phyloP scores from a whole-genome alignment of 2,329 filamentous ascomycete genomes.

The Monilinia vaccinii-corymbosi region DNA sequence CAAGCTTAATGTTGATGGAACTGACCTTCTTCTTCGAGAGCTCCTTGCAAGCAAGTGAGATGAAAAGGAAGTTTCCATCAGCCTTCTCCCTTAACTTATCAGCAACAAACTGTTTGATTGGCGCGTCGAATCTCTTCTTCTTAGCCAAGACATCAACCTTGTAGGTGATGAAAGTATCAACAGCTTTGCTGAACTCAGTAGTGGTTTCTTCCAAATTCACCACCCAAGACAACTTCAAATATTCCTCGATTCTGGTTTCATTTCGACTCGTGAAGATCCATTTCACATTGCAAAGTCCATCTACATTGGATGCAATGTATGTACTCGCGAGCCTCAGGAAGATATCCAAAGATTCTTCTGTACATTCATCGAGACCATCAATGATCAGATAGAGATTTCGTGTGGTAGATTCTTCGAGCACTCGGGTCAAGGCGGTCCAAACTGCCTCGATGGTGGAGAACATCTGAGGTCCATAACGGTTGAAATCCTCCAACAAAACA shows the following conservation, averaged over 20 bases:
- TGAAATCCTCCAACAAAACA: constrained; percentile 7
- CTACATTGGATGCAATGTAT: constrained; percentile 1
- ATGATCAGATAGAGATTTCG: constrained; percentile 10
- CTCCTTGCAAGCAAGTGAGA: constrained; percentile 10
- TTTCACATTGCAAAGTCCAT: constrained; percentile 10
- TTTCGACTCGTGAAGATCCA: constrained; percentile 11
- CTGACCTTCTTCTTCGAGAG: constrained; percentile 6
- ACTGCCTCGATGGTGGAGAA: constrained; percentile 8
- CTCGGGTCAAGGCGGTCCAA: constrained; percentile 5
- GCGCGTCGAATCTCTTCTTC: constrained; percentile 8
- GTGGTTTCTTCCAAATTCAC: constrained; percentile 4
- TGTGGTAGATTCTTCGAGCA: constrained; percentile 3
- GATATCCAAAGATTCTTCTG: constrained; percentile 2
- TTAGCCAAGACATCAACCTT: constrained; percentile 1
- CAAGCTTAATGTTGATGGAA: constrained; percentile 9
- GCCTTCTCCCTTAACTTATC: constrained; percentile 5
- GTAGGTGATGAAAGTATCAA: constrained; percentile 2
- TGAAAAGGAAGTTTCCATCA: constrained; percentile 3
- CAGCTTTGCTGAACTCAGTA: background rate
- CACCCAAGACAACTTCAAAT: constrained; percentile 5
- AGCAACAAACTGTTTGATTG: constrained; percentile 5
- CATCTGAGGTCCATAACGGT: constrained; percentile 6
- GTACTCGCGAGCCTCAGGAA: constrained; percentile 6
- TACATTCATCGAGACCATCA: constrained; percentile 11
- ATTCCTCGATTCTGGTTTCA: constrained; percentile 7